A percentile compares a stretch with the other conserved stretches of the same genome.
These are phyloP conservation scores for Betula pendula DNA, from an alignment of 306 rosid species.

Conservation along the genomic window DNA sequence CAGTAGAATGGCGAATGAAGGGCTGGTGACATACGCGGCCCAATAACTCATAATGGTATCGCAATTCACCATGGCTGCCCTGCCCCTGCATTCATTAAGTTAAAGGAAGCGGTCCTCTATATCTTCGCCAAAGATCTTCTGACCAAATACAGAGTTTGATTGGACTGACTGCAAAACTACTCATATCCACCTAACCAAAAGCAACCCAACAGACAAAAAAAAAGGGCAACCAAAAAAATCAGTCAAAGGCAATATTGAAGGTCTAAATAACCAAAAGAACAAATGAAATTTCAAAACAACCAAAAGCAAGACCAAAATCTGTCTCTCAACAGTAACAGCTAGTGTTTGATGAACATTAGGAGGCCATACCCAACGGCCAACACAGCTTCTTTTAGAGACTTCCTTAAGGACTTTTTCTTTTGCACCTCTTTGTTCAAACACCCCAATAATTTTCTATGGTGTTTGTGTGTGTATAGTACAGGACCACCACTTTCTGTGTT, in stretches of 20 bases:
- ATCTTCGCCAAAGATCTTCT: background rate
- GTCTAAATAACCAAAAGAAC: slow-evolving; percentile 10
- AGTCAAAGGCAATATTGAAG: slow-evolving; percentile 29
- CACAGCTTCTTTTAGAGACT: slow-evolving; percentile 28
- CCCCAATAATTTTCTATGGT: slow-evolving; percentile 16
- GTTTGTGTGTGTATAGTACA: background rate
- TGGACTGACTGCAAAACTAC: slow-evolving; percentile 16
- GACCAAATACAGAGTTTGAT: slow-evolving; percentile 12
- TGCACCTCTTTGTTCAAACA: slow-evolving; percentile 20
- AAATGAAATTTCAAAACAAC: background rate
- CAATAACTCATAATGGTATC: background rate
- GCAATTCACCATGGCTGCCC: background rate
- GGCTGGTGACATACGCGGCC: background rate
- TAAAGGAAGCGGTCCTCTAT: background rate
- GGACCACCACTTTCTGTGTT: slow-evolving; percentile 21
- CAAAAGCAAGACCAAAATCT: background rate
- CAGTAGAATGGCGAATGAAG: too few relatives aligned
- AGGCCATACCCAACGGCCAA: slow-evolving; percentile 10
- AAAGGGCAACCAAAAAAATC: too few relatives aligned
- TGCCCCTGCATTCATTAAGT: too few relatives aligned
- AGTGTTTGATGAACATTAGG: slow-evolving; percentile 15
- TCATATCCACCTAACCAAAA: slow-evolving; percentile 31
- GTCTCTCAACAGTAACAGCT: background rate
- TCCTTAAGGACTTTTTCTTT: slow-evolving; percentile 25
- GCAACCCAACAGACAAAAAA: too few relatives aligned